A percentile compares a stretch with the other conserved stretches of the same genome.
These are phyloP conservation scores for Ploettnerulaceae sp. DNA, from an alignment of 2,329 filamentous ascomycete species.

Conservation along the genomic window DNA sequence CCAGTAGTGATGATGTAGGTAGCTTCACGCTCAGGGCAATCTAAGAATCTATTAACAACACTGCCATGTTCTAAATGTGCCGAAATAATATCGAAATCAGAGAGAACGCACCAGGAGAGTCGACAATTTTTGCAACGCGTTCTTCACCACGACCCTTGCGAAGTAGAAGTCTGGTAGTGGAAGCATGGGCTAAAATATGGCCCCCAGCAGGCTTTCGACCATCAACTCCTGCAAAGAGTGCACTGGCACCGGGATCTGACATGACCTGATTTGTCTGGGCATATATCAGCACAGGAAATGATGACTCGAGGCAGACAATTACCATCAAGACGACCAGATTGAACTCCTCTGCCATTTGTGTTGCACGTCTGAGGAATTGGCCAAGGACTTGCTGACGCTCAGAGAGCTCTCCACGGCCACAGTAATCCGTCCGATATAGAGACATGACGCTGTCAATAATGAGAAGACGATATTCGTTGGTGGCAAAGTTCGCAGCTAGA, in stretches of 20 bases:
- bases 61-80: too few species aligned
- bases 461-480: conserved; percentile 59
- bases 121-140: conserved; percentile 63
- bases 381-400: conserved; percentile 66
- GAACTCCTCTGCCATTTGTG: conserved; percentile 65
- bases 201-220: conserved; percentile 63
- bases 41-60: neutral
- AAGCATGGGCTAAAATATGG: conserved; percentile 65
- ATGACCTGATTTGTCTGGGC: conserved; percentile 64
- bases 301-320: conserved; percentile 13
- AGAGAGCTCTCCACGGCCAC: conserved; percentile 61
- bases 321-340: conserved; percentile 62
- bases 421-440: conserved; percentile 63
- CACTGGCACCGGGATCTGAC: conserved; percentile 63
- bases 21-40: conserved; percentile 61
- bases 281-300: neutral
- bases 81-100: neutral
- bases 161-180: conserved; percentile 59
- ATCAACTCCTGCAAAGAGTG: conserved; percentile 62
- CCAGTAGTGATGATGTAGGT: conserved; percentile 67
- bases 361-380: conserved; percentile 58
- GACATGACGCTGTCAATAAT: conserved; percentile 69
- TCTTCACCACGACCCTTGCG: conserved; percentile 66
- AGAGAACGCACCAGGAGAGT: conserved; percentile 52
- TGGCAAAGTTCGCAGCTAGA: conserved; percentile 55